Base-by-base conservation (phyloP, 2,329 filamentous ascomycete species). In the Thielaviopsis musarum region DNA sequence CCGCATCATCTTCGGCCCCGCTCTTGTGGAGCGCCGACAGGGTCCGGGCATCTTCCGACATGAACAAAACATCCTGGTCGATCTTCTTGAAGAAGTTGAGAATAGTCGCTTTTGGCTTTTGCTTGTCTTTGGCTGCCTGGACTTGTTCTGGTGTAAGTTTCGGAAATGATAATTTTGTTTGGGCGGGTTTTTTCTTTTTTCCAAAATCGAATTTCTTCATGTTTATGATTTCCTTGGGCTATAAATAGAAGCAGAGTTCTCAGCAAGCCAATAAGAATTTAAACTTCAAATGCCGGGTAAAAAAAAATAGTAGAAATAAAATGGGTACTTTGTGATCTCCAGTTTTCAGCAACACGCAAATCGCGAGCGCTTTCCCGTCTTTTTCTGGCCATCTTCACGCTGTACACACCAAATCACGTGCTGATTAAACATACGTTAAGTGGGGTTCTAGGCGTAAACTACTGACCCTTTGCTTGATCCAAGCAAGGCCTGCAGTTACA, bases 1-100 rank as follows among this genome's bases (percentile, higher is more conserved):
- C 62, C 69, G 69, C 13, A 65, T 66, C 13, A 65, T 66, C 1
- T 65, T 10, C 26, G 3, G 62, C 64, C 28, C 67, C 66, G 58
- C 69, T 68, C 66, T 45, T 45, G 17, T 5, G 5, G 15, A 72
- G 71, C 28, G 70, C 70, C 61, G 66, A 70, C 60, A 67, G 66
- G 7, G 62, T 58, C 10, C 53, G 59, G 17, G 48, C 64, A 59
- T 63, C 61, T 24, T 57, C 57, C 5, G 59, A 61, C 21, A 61
- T 62, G 24, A 64, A 64, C 15, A 64, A 53, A 1, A 62, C 62
- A 54, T 62, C 60, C 51, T 64, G 61, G 48, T 82, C 73, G 63
- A 84, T 76, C 66, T 88, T 89, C 66, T 86, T 83, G 67, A 90
- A 90, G 69, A 88, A 90, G 63, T 71, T 88, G 15, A 88, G 71